phyloP scores from a whole-genome alignment of 352 stramenopile genomes.

The Globisporangium polare region DNA sequence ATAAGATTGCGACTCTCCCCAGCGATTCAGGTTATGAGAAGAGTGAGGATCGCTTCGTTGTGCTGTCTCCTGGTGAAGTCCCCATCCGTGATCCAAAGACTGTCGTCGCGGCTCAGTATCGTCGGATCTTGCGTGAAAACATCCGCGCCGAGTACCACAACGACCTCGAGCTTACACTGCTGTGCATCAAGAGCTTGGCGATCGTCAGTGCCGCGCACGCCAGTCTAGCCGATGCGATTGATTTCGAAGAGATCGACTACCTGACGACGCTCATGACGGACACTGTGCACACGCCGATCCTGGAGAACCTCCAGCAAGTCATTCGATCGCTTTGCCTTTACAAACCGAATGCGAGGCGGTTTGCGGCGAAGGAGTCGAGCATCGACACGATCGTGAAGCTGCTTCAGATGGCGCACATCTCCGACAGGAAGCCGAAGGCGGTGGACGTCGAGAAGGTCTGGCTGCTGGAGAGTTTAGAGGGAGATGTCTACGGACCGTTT shows the following conservation, averaged over 20 bases:
- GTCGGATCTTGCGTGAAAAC: slow-evolving; percentile 72
- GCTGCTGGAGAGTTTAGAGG: slow-evolving; percentile 33
- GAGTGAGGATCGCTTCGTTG: slow-evolving; percentile 50
- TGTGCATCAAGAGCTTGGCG: slow-evolving; percentile 58
- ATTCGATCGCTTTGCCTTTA: slow-evolving; percentile 53
- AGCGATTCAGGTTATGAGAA: slow-evolving; percentile 22
- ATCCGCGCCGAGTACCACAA: slow-evolving; percentile 63
- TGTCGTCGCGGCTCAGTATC: slow-evolving; percentile 61
- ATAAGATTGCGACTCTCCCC: slow-evolving; percentile 38
- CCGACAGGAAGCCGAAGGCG: slow-evolving; percentile 24
- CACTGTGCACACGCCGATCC: slow-evolving; percentile 53
- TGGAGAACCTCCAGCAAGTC: slow-evolving; percentile 52
- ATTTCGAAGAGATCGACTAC: slow-evolving; percentile 73
- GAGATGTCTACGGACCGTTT: slow-evolving; percentile 25
- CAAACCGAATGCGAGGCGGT: slow-evolving; percentile 46
- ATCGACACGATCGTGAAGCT: slow-evolving; percentile 55
- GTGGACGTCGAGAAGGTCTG: slow-evolving; percentile 37
- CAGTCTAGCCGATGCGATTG: slow-evolving; percentile 24
- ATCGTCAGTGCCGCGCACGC: slow-evolving; percentile 59
- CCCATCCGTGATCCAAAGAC: slow-evolving; percentile 41
- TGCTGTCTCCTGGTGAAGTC: slow-evolving; percentile 50
- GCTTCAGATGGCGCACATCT: slow-evolving; percentile 59
- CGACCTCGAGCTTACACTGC: slow-evolving; percentile 55
- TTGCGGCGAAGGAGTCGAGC: slow-evolving; percentile 31
- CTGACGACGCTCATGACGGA: slow-evolving; percentile 58